These are phyloP conservation scores for Sutorius eximius DNA, from an alignment of 1,284 basidiomycete genomes.

Conservation along the genomic window DNA sequence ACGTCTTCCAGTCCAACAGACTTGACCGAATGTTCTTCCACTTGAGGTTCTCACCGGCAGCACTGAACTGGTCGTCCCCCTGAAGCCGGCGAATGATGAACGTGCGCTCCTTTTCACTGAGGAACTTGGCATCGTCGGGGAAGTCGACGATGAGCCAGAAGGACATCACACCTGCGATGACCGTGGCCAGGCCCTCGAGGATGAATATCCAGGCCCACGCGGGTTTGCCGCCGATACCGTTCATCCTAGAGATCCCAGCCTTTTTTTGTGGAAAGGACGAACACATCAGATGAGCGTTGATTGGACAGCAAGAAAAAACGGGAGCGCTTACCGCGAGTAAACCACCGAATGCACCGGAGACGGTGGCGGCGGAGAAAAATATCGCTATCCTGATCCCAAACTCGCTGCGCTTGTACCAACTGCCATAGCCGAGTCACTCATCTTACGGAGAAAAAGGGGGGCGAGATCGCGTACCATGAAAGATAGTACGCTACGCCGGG, in stretches of 20 bases:
- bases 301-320: not conserved
- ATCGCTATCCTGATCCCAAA: constrained; percentile 65
- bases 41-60: constrained; percentile 63
- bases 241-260: constrained; percentile 69
- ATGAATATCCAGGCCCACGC: constrained; percentile 77
- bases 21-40: constrained; percentile 64
- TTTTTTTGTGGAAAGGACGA: constrained; percentile 23
- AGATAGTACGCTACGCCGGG: constrained; percentile 69
- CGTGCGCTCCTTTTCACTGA: constrained; percentile 67
- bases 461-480: constrained; percentile 49
- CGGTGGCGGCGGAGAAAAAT: constrained; percentile 74
- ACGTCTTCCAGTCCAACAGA: constrained; percentile 73
- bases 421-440: constrained; percentile 15
- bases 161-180: constrained; percentile 61
- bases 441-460: not conserved
- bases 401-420: constrained; percentile 71
- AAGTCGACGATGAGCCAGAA: constrained; percentile 83
- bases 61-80: constrained; percentile 70
- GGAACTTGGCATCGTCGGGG: constrained; percentile 76
- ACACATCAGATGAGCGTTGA: not conserved
- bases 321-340: constrained; percentile 54
- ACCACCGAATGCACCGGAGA: constrained; percentile 71
- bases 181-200: constrained; percentile 63
- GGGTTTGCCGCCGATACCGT: constrained; percentile 64
- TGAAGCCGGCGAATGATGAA: constrained; percentile 68